Percentiles rank a stretch among this genome's conserved stretches.
phyloP scores from a whole-genome alignment of 163 green algal species.

The Scenedesmus sp. region DNA sequence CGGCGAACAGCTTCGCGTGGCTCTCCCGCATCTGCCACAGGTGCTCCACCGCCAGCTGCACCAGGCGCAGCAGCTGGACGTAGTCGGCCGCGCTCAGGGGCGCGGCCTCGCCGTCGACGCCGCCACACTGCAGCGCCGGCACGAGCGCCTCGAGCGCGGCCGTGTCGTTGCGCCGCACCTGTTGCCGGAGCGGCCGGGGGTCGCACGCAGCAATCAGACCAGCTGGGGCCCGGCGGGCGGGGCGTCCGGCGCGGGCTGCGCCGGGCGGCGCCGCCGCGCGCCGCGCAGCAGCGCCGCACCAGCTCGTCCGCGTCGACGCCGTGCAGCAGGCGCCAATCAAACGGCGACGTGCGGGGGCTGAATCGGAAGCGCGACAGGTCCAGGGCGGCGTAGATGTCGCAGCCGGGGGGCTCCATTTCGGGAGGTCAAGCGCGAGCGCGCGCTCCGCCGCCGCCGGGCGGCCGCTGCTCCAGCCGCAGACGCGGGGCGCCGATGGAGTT shows the following conservation, averaged over 20 bases:
- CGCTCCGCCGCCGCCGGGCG: too few species aligned
- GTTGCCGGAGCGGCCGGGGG: too few species aligned
- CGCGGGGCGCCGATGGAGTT: too few species aligned
- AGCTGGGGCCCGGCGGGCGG: too few species aligned
- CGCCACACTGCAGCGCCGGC: constrained; percentile 19
- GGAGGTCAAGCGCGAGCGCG: too few species aligned
- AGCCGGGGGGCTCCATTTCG: too few species aligned
- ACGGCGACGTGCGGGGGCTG: not conserved
- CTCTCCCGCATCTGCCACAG: constrained; percentile 40
- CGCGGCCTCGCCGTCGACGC: constrained; percentile 22
- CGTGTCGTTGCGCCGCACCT: constrained; percentile 32
- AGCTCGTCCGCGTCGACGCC: constrained; percentile 36
- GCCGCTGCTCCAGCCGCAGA: too few species aligned
- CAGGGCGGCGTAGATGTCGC: constrained; percentile 25
- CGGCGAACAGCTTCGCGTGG: constrained; percentile 32
- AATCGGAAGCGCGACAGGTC: constrained; percentile 6
- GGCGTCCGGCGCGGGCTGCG: not conserved
- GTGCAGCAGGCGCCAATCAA: constrained; percentile 39
- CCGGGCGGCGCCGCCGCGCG: too few species aligned
- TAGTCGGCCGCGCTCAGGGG: constrained; percentile 36
- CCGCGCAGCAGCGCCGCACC: too few species aligned
- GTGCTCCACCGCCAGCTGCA: constrained; percentile 45
- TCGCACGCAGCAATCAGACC: too few species aligned
- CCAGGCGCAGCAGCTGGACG: constrained; percentile 35
- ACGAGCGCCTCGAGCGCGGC: constrained; percentile 21